Evolutionary conservation across 768 basidiomycete genomes (phyloP).

Genomic region (Trichaptum fuscoviolaceum): DNA sequence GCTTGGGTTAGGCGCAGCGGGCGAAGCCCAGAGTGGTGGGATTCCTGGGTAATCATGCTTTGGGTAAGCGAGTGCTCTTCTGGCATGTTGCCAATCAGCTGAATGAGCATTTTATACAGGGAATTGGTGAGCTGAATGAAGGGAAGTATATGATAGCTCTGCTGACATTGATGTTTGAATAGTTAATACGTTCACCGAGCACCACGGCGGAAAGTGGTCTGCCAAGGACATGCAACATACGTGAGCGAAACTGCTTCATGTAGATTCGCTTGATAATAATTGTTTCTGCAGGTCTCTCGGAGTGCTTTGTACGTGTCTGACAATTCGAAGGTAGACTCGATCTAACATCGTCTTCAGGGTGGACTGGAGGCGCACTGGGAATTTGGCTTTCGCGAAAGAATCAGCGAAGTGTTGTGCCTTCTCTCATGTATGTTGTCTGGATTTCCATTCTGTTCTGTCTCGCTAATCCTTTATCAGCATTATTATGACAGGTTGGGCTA

Average conservation of each 20-base stretch:
- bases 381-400: constrained; percentile 77
- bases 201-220: constrained; percentile 75
- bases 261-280: background rate
- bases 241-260: constrained; percentile 36
- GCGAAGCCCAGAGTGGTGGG: constrained; percentile 80
- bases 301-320: constrained; percentile 51
- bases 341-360: constrained; percentile 48
- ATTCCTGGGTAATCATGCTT: constrained; percentile 61
- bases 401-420: constrained; percentile 72
- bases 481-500: constrained; percentile 89
- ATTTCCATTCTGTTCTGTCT: constrained; percentile 7
- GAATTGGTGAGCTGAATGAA: constrained; percentile 42
- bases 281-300: constrained; percentile 52
- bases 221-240: constrained; percentile 96
- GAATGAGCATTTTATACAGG: constrained; percentile 27
- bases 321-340: constrained; percentile 1
- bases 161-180: constrained; percentile 6
- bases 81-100: background rate
- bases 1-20: constrained; percentile 68
- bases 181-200: constrained; percentile 94
- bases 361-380: constrained; percentile 87
- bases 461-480: constrained; percentile 40
- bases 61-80: constrained; percentile 36
- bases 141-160: background rate
- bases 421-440: constrained; percentile 54